These are phyloP conservation scores for Flaveria sonorensis DNA, from an alignment of 129 eudicot species.

Conservation along the genomic window DNA sequence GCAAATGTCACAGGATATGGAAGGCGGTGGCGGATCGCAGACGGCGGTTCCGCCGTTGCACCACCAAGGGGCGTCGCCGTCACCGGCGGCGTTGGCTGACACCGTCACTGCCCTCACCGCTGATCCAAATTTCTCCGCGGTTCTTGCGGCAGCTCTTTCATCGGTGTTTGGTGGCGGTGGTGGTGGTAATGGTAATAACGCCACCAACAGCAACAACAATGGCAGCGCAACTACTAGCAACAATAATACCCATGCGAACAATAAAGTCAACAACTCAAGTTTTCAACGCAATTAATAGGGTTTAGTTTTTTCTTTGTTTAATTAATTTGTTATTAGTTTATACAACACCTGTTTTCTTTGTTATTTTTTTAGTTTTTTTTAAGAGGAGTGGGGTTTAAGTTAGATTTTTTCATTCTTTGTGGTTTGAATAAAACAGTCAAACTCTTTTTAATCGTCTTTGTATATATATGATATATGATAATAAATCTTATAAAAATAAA, in stretches of 20 bases:
- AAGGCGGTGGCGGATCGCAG: conserved; percentile 26
- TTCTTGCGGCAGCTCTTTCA: conserved; percentile 72
- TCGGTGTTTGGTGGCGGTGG: conserved; percentile 44
- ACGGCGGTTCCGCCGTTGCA: conserved; percentile 24
- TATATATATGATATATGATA: conserved; percentile 16
- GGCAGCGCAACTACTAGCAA: conserved; percentile 50
- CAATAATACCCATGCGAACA: conserved; percentile 53
- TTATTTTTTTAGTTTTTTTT: neutral
- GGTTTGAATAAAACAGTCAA: conserved; percentile 41
- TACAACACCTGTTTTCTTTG: conserved; percentile 15
- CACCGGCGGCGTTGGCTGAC: conserved; percentile 61
- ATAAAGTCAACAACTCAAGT: conserved; percentile 52
- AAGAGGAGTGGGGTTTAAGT: conserved; percentile 16
- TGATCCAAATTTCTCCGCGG: conserved; percentile 74
- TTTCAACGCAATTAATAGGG: conserved; percentile 41
- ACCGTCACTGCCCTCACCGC: conserved; percentile 70
- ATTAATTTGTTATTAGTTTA: conserved; percentile 22
- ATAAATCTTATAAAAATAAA: neutral
- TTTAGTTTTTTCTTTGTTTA: conserved; percentile 17
- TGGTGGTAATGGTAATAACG: conserved; percentile 25
- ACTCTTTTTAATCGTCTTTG: conserved; percentile 17
- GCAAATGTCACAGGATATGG: conserved; percentile 49
- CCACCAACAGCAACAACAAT: conserved; percentile 49
- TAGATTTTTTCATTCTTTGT: conserved; percentile 43
- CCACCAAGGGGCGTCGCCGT: conserved; percentile 49